A percentile compares a stretch with the other conserved stretches of the same genome.
Evolutionary conservation across 2,329 filamentous ascomycete genomes (phyloP).

Genomic region (Ustulina deusta): DNA sequence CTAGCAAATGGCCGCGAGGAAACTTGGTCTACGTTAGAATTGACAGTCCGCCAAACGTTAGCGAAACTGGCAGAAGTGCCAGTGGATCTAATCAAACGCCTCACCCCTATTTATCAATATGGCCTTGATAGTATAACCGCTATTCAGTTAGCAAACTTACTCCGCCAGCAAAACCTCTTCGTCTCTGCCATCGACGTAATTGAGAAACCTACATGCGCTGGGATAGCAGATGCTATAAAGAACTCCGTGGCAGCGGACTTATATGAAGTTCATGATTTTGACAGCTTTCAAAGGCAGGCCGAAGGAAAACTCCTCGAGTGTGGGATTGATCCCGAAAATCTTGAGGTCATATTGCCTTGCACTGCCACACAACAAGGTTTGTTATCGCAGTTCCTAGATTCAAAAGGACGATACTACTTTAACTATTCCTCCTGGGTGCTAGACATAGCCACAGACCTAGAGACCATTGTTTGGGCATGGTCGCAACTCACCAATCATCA

Average conservation of each 20-base stretch:
- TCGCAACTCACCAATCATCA: conserved; percentile 63
- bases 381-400: conserved; percentile 78
- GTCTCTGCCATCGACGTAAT: conserved; percentile 81
- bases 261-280: conserved; percentile 55
- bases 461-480: conserved; percentile 70
- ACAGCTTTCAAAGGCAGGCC: conserved; percentile 54
- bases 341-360: conserved; percentile 77
- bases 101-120: conserved; percentile 85
- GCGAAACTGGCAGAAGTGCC: conserved; percentile 68
- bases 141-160: conserved; percentile 76
- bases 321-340: conserved; percentile 33
- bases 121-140: conserved; percentile 93
- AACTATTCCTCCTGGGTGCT: conserved; percentile 75
- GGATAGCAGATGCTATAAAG: conserved; percentile 44
- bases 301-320: conserved; percentile 46
- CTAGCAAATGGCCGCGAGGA: conserved; percentile 27
- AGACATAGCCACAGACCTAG: conserved; percentile 53
- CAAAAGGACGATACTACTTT: conserved; percentile 76
- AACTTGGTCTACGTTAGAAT: conserved; percentile 57
- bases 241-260: background rate
- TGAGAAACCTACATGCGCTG: conserved; percentile 64
- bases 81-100: conserved; percentile 62
- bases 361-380: conserved; percentile 85
- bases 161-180: conserved; percentile 69
- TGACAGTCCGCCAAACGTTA: conserved; percentile 66